These are phyloP conservation scores for Colletotrichum sp. DNA, from an alignment of 2,329 filamentous ascomycete species.

Conservation along the genomic window DNA sequence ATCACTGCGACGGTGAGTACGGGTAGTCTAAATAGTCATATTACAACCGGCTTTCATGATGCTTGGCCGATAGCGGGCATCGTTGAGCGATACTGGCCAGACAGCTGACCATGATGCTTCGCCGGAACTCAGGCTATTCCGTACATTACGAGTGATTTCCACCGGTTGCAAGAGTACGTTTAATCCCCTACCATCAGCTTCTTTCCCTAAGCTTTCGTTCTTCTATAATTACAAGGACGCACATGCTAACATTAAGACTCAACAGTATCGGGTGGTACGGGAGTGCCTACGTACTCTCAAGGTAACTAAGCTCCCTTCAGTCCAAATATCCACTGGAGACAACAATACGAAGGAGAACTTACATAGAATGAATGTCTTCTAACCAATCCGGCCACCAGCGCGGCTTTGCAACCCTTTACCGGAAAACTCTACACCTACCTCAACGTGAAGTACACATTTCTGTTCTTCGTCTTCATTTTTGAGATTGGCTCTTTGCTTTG, in stretches of 20 bases:
- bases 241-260: background rate
- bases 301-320: accelerated
- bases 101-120: background rate
- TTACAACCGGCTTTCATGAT: accelerated
- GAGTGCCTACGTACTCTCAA: background rate
- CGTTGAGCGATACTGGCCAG: accelerated
- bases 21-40: background rate
- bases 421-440: background rate
- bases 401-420: background rate
- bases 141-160: background rate
- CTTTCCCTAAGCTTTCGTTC: background rate
- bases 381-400: background rate
- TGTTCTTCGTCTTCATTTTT: background rate
- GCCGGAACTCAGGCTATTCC: background rate
- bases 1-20: background rate
- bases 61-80: accelerated
- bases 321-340: accelerated
- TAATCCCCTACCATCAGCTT: background rate
- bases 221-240: too few relatives aligned
- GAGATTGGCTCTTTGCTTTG: background rate
- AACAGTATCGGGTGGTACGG: background rate
- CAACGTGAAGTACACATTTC: background rate
- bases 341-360: background rate
- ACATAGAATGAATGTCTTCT: background rate
- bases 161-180: background rate